Conservation (phyloP, 208 protist species). For the Trypanosoma congolense region DNA sequence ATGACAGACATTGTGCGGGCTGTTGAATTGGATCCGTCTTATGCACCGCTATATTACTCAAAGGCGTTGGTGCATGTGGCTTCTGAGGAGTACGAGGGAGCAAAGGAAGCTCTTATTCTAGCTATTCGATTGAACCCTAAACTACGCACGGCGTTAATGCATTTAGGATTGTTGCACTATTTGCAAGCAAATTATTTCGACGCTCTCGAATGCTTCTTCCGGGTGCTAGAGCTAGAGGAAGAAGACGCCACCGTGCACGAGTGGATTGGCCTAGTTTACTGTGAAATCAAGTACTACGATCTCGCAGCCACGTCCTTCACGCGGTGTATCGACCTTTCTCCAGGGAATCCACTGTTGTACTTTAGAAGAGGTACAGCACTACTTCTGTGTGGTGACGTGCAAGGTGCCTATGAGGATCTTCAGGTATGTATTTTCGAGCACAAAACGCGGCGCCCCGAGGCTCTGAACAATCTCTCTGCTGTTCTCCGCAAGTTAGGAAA, state of each 20-base stretch:
- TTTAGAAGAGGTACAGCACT: constrained; percentile 42
- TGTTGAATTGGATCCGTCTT: constrained; percentile 33
- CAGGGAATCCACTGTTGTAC: constrained; percentile 31
- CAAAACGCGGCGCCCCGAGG: constrained; percentile 24
- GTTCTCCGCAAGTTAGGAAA: constrained; percentile 32
- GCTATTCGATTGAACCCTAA: constrained; percentile 34
- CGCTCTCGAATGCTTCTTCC: constrained; percentile 46
- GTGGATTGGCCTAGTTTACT: constrained; percentile 69
- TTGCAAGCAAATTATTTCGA: constrained; percentile 30
- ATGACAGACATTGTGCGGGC: constrained; percentile 57
- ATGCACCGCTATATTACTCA: constrained; percentile 41
- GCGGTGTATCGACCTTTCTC: constrained; percentile 38
- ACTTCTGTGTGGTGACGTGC: constrained; percentile 28
- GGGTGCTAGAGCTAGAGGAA: constrained; percentile 30
- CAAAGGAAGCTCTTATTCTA: constrained; percentile 30
- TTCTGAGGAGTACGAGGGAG: constrained; percentile 24
- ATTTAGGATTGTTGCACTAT: constrained; percentile 52
- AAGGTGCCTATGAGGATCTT: constrained; percentile 41
- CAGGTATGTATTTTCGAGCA: constrained; percentile 24
- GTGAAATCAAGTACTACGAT: constrained; percentile 62
- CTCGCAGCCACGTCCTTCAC: constrained; percentile 72
- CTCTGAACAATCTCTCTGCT: constrained; percentile 51
- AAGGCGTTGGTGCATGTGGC: constrained; percentile 48
- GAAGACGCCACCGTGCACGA: constrained; percentile 52
- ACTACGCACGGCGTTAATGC: constrained; percentile 40